Conservation (phyloP, 73 alveolate species). For the Stentor roeselii region DNA sequence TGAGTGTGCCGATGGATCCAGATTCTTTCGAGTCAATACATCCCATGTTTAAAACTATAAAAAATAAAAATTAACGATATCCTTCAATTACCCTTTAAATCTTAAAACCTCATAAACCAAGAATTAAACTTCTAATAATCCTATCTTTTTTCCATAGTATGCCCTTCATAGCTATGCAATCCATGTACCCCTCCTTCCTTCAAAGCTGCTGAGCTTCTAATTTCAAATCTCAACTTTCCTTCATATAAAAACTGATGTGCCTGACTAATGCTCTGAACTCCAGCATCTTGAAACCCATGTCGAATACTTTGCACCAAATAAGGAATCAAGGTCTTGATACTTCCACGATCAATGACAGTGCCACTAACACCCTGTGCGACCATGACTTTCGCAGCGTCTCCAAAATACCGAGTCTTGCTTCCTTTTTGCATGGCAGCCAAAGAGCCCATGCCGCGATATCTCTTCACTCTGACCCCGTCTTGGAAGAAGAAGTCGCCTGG, state of each 20-base stretch:
- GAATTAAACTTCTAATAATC: not conserved
- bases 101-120: not conserved
- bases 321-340: slow-evolving; percentile 49
- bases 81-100: not conserved
- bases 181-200: slow-evolving; percentile 55
- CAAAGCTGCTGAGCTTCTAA: slow-evolving; percentile 51
- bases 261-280: slow-evolving; percentile 7
- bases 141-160: not conserved
- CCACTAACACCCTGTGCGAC: slow-evolving; percentile 54
- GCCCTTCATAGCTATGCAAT: not conserved
- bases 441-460: slow-evolving; percentile 58
- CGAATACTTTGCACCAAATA: slow-evolving; percentile 41
- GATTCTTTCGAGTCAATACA: not conserved
- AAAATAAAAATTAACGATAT: too few species aligned
- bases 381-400: slow-evolving; percentile 35
- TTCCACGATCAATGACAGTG: slow-evolving; percentile 53
- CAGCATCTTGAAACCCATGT: slow-evolving; percentile 53
- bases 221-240: slow-evolving; percentile 45
- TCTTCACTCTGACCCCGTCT: slow-evolving; percentile 49
- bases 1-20: not conserved
- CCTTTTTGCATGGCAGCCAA: slow-evolving; percentile 56
- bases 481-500: slow-evolving; percentile 56
- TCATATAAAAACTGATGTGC: slow-evolving; percentile 13
- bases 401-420: slow-evolving; percentile 46
- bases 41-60: not conserved